Conservation (phyloP, 768 basidiomycete genomes). For the Baorangia bicolor region DNA sequence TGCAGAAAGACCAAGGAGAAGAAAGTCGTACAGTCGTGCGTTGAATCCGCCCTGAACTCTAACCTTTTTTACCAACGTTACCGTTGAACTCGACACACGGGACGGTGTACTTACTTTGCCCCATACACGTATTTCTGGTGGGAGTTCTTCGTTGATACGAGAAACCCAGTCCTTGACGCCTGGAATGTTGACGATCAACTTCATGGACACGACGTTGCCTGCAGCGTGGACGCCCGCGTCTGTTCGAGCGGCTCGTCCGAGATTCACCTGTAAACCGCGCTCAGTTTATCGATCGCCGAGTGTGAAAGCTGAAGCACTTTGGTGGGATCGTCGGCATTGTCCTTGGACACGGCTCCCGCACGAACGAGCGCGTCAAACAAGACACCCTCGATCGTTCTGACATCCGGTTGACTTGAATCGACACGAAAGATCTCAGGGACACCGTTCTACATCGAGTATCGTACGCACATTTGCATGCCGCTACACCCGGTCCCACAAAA, state of each 20-base stretch:
- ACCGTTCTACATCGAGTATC: no score
- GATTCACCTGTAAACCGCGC: conserved; percentile 56
- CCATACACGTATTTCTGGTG: conserved; percentile 93
- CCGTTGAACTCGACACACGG: background rate
- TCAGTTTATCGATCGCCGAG: background rate
- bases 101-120: conserved; percentile 56
- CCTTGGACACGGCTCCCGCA: conserved; percentile 90
- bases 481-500: conserved; percentile 91
- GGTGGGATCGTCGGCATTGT: conserved; percentile 87
- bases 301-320: conserved; percentile 53
- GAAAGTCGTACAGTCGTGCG: conserved; percentile 57
- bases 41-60: conserved; percentile 83
- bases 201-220: conserved; percentile 89
- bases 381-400: conserved; percentile 84
- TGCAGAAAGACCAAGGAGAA: background rate
- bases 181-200: conserved; percentile 79
- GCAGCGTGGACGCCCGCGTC: conserved; percentile 98
- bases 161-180: conserved; percentile 67
- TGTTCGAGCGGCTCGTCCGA: conserved; percentile 89
- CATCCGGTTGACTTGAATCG: conserved; percentile 56
- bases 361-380: conserved; percentile 86
- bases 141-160: conserved; percentile 83
- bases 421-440: background rate
- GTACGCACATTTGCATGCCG: conserved; percentile 94
- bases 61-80: conserved; percentile 38